These are phyloP conservation scores for Kazachstania martiniae DNA, from an alignment of 805 yeast genomes.

Conservation along the genomic window DNA sequence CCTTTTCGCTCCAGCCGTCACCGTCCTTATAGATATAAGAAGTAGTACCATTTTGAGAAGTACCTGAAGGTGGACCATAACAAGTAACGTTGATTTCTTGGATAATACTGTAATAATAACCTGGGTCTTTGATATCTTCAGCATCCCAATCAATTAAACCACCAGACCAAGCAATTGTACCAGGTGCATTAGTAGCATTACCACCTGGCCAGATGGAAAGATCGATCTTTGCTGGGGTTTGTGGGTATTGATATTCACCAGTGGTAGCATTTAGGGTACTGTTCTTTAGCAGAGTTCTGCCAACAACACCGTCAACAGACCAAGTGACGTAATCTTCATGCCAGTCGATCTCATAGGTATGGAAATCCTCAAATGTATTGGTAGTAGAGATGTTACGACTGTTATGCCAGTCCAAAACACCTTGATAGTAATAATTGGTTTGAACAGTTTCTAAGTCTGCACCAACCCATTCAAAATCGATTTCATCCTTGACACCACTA, in stretches of 20 bases:
- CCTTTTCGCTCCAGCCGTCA: constrained; percentile 35
- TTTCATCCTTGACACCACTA: constrained; percentile 82
- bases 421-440: constrained; percentile 74
- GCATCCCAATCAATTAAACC: constrained; percentile 80
- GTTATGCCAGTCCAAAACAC: constrained; percentile 57
- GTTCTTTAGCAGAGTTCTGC: constrained; percentile 52
- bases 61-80: constrained; percentile 59
- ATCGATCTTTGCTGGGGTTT: constrained; percentile 66
- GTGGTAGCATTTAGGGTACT: constrained; percentile 56
- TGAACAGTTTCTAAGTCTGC: constrained; percentile 55
- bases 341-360: constrained; percentile 77
- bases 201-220: constrained; percentile 77
- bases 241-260: constrained; percentile 49
- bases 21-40: constrained; percentile 46
- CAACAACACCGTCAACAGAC: constrained; percentile 57
- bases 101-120: constrained; percentile 69
- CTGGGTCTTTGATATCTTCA: constrained; percentile 56
- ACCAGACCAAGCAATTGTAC: constrained; percentile 80
- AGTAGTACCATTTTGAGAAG: constrained; percentile 34
- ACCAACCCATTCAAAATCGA: constrained; percentile 84
- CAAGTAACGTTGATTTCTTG: constrained; percentile 52
- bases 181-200: constrained; percentile 38
- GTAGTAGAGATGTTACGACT: constrained; percentile 30
- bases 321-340: constrained; percentile 56
- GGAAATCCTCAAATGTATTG: constrained; percentile 58